phyloP scores from a whole-genome alignment of 2,329 filamentous ascomycete genomes.

The Ophiostoma sp. region DNA sequence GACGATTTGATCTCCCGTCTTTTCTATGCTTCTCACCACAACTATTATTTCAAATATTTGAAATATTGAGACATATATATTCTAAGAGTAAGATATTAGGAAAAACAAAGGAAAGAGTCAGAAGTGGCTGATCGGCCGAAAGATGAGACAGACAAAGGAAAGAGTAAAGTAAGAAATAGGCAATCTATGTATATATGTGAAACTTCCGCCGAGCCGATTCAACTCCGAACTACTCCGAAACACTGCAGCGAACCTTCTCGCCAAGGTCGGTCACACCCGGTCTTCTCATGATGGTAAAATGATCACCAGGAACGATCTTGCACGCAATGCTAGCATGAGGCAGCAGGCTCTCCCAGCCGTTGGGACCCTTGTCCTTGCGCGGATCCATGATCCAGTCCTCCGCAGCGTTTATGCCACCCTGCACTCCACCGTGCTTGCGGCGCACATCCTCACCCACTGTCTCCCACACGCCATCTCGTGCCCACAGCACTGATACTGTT shows the following conservation, averaged over 20 bases:
- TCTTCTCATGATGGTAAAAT: slow-evolving; percentile 75
- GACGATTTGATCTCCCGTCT: too few relatives aligned
- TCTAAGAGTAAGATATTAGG: not conserved
- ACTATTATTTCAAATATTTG: not conserved
- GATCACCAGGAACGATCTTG: slow-evolving; percentile 64
- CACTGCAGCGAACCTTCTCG: not conserved
- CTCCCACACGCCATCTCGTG: slow-evolving; percentile 21
- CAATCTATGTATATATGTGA: not conserved
- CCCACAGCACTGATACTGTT: slow-evolving; percentile 60
- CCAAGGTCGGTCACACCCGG: slow-evolving; percentile 25
- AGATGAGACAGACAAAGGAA: not conserved
- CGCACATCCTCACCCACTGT: slow-evolving; percentile 57
- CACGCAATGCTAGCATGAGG: slow-evolving; percentile 56
- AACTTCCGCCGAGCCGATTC: not conserved
- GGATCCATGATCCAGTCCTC: slow-evolving; percentile 65
- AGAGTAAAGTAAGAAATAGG: not conserved
- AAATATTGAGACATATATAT: not conserved
- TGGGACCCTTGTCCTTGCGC: slow-evolving; percentile 63
- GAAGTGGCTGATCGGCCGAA: not conserved
- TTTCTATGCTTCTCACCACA: not conserved
- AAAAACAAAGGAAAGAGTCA: not conserved
- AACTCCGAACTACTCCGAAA: slow-evolving; percentile 4
- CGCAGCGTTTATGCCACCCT: slow-evolving; percentile 37
- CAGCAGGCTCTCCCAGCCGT: slow-evolving; percentile 63
- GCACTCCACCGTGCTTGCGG: slow-evolving; percentile 45